phyloP scores from a whole-genome alignment of 805 yeast species.

The Saccharomycopsis sp. region DNA sequence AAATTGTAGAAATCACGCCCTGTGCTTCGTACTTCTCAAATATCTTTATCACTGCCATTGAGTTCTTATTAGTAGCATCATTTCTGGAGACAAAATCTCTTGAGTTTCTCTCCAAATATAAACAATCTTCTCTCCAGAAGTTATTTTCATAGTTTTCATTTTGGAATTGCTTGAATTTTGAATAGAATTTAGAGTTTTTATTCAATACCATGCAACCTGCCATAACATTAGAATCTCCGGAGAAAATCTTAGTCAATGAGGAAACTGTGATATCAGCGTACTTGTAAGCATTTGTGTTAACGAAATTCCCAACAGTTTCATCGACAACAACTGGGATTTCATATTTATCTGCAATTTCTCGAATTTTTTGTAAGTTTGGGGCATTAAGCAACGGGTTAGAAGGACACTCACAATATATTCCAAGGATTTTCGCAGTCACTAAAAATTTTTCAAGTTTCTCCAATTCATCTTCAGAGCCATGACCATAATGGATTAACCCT shows the following conservation, averaged over 20 bases:
- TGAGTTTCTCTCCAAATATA: conserved; percentile 85
- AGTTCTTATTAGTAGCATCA: conserved; percentile 44
- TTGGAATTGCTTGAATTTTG: conserved; percentile 42
- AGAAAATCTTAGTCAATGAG: conserved; percentile 84
- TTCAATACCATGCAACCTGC: conserved; percentile 85
- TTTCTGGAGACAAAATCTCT: conserved; percentile 75
- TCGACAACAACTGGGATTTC: conserved; percentile 80
- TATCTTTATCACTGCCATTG: conserved; percentile 45
- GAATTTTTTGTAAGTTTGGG: conserved; percentile 64
- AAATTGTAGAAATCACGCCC: conserved; percentile 54
- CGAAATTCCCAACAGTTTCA: conserved; percentile 89
- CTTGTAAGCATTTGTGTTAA: conserved; percentile 73
- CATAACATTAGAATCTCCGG: conserved; percentile 94
- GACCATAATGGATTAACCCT: conserved; percentile 79
- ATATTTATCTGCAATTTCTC: conserved; percentile 58
- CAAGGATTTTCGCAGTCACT: conserved; percentile 53
- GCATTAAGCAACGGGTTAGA: conserved; percentile 88
- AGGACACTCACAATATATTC: conserved; percentile 82
- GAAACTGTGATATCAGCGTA: conserved; percentile 83
- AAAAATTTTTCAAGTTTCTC: conserved; percentile 57
- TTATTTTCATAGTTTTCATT: conserved; percentile 57
- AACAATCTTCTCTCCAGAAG: conserved; percentile 92
- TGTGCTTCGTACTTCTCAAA: conserved; percentile 36
- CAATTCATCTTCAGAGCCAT: conserved; percentile 64
- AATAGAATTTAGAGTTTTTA: conserved; percentile 48